Percentiles rank a stretch among this genome's conserved stretches.
Conservation (phyloP, 2,329 filamentous ascomycete genomes). For the Sclerotiophoma versabilis region DNA sequence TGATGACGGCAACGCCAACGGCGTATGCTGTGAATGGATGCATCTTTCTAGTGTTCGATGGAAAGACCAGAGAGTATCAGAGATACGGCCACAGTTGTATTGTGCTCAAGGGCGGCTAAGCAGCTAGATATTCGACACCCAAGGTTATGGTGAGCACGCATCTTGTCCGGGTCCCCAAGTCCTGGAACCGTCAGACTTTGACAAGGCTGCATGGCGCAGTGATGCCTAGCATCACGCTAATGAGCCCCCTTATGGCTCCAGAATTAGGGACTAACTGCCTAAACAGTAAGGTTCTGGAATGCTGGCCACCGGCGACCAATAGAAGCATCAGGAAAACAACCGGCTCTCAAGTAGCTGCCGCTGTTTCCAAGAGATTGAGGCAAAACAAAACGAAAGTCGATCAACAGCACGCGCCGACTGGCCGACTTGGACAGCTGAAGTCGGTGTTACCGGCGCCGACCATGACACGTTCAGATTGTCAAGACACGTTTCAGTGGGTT, state of each 20-base stretch:
- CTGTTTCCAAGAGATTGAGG: background rate
- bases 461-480: conserved; percentile 26
- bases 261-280: background rate
- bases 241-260: background rate
- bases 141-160: conserved; percentile 1
- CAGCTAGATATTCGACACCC: conserved; percentile 28
- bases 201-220: conserved; percentile 15
- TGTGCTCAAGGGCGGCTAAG: conserved; percentile 10
- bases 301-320: background rate
- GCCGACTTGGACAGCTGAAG: conserved; percentile 5
- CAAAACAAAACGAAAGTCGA: background rate
- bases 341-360: background rate
- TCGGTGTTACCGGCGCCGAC: conserved; percentile 25
- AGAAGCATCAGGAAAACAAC: background rate
- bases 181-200: conserved; percentile 16
- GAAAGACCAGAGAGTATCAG: background rate
- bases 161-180: conserved; percentile 35
- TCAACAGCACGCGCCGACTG: conserved; percentile 8
- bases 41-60: conserved; percentile 35
- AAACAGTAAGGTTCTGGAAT: background rate
- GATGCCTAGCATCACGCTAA: background rate
- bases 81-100: conserved; percentile 3
- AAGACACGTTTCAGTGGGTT: conserved; percentile 16
- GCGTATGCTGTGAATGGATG: conserved; percentile 51
- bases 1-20: conserved; percentile 46